Conservation (phyloP, 2,329 filamentous ascomycete genomes). For the Cladosporium sp. region DNA sequence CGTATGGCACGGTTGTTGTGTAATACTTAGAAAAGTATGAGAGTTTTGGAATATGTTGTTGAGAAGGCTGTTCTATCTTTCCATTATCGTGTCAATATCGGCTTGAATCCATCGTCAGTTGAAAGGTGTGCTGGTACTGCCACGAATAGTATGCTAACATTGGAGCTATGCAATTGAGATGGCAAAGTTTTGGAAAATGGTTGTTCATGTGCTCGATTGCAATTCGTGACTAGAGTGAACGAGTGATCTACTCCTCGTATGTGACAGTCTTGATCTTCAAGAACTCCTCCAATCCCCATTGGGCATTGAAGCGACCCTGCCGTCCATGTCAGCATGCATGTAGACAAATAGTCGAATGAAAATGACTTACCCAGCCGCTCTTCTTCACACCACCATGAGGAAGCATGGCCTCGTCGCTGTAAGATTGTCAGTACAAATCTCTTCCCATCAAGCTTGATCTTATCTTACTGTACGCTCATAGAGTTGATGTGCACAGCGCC, state of each 20-base stretch:
- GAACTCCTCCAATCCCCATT: conserved; percentile 45
- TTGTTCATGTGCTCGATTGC: too few relatives aligned
- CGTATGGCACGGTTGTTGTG: not conserved
- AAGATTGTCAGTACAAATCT: not conserved
- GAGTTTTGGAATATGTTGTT: not conserved
- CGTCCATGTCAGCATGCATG: not conserved
- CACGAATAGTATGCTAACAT: too few relatives aligned
- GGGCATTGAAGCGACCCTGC: conserved; percentile 41
- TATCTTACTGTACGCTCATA: conserved; percentile 42
- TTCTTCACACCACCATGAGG: conserved; percentile 48
- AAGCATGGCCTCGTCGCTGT: conserved; percentile 39
- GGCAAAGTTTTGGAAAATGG: too few relatives aligned
- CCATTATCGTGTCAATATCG: too few relatives aligned
- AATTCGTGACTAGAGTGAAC: too few relatives aligned
- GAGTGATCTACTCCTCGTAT: conserved; percentile 24
- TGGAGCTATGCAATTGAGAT: too few relatives aligned
- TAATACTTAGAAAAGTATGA: not conserved
- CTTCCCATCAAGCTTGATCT: not conserved
- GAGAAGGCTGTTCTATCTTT: too few relatives aligned
- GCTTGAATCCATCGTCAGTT: too few relatives aligned
- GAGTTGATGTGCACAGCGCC: conserved; percentile 54
- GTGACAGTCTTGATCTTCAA: conserved; percentile 35
- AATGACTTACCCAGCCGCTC: conserved; percentile 37
- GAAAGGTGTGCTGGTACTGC: too few relatives aligned
- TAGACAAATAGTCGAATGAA: too few relatives aligned